phyloP scores from a whole-genome alignment of 345 rosid species.

The Microthlaspi erraticum region DNA sequence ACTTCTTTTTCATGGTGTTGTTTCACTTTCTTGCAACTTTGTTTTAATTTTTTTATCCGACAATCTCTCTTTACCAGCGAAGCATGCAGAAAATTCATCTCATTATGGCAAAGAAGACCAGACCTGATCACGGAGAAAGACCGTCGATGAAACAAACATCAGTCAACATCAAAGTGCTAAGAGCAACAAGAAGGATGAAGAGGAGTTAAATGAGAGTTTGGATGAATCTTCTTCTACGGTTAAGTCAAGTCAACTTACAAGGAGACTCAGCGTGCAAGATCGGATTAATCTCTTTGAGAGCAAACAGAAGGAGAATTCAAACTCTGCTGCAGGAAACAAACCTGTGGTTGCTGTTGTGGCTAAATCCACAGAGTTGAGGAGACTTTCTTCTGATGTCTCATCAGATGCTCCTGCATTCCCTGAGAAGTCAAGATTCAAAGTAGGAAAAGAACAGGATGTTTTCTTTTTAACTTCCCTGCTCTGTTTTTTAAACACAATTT shows the following conservation, averaged over 20 bases:
- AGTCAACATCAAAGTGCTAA: constrained; percentile 22
- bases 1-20: not conserved
- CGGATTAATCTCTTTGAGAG: constrained; percentile 91
- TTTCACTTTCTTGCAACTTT: not conserved
- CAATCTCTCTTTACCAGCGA: constrained; percentile 56
- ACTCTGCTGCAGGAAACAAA: constrained; percentile 64
- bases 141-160: constrained; percentile 45
- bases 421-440: too few species aligned
- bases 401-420: constrained; percentile 52
- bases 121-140: constrained; percentile 74
- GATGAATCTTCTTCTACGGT: constrained; percentile 50
- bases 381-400: constrained; percentile 80
- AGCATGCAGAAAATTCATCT: constrained; percentile 70
- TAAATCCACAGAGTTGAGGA: constrained; percentile 71
- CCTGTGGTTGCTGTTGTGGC: constrained; percentile 45
- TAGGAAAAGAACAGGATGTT: too few species aligned
- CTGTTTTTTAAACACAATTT: too few species aligned
- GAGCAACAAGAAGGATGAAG: constrained; percentile 45
- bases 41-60: not conserved
- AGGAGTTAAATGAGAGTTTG: constrained; percentile 50
- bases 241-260: constrained; percentile 52
- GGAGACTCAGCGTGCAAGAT: constrained; percentile 96
- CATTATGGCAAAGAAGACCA: constrained; percentile 73
- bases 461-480: too few species aligned
- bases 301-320: constrained; percentile 74